Conservation (phyloP, 768 basidiomycete species). For the Tricholoma bakamatsutake region DNA sequence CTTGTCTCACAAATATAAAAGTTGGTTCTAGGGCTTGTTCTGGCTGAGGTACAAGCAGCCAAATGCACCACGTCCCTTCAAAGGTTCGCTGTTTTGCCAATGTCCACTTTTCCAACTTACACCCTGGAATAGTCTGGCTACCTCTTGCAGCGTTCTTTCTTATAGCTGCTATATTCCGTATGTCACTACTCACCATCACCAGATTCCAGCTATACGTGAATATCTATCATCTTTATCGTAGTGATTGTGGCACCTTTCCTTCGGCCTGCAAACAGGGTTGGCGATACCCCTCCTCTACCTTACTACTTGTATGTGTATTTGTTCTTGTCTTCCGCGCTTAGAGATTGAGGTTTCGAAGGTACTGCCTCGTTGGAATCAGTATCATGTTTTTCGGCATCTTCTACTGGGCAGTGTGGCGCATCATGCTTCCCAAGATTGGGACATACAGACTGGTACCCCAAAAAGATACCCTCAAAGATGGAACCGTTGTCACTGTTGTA, state of each 20-base stretch:
- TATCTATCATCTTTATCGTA: constrained; percentile 7
- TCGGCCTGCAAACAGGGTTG: constrained; percentile 46
- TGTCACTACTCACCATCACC: not conserved
- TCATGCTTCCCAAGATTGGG: not conserved
- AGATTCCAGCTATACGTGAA: not conserved
- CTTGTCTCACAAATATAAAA: not conserved
- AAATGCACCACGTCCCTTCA: constrained; percentile 44
- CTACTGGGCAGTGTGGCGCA: not conserved
- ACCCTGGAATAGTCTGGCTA: not conserved
- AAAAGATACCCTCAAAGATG: not conserved
- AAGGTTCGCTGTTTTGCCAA: constrained; percentile 24
- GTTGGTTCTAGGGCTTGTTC: constrained; percentile 40
- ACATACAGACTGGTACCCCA: not conserved
- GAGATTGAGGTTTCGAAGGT: not conserved
- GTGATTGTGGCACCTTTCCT: constrained; percentile 55
- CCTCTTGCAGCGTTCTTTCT: not conserved
- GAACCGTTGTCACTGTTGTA: not conserved
- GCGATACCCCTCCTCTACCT: constrained; percentile 56
- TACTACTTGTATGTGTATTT: constrained; percentile 41
- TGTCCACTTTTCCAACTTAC: not conserved
- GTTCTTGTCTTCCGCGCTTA: not conserved
- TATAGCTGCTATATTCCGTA: not conserved
- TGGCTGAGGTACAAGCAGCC: constrained; percentile 50
- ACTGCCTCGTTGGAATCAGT: not conserved
- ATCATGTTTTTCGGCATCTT: not conserved